phyloP scores from a whole-genome alignment of 75 land plant genomes.

The Cryptomeria japonica region DNA sequence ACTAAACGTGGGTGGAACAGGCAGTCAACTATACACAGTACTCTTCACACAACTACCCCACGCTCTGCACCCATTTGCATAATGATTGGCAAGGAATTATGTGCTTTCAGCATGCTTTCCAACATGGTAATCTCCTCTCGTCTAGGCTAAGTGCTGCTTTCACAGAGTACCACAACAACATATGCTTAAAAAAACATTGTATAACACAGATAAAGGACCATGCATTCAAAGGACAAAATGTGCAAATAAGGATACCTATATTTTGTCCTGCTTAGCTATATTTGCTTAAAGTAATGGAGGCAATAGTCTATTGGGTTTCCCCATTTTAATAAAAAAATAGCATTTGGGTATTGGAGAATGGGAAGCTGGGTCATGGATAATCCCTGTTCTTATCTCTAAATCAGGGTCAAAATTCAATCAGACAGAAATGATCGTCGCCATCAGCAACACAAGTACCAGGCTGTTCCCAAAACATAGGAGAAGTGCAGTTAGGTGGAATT shows the following conservation, averaged over 20 bases:
- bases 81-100: constrained; percentile 14
- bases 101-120: constrained; percentile 8
- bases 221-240: constrained; percentile 2
- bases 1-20: constrained; percentile 8
- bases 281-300: background rate
- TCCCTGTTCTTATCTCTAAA: background rate
- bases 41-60: background rate
- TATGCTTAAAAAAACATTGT: background rate
- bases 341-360: constrained; percentile 4
- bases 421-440: background rate
- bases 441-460: background rate
- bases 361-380: background rate
- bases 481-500: background rate
- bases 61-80: background rate
- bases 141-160: background rate
- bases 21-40: constrained; percentile 14
- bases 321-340: background rate
- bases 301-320: constrained; percentile 2
- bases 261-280: background rate
- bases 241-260: background rate
- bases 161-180: constrained; percentile 8
- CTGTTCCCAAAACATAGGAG: constrained; percentile 13
- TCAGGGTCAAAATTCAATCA: background rate
- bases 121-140: background rate
- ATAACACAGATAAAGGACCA: background rate